These are phyloP conservation scores for Ophiostoma pallidulum DNA, from an alignment of 2,329 filamentous ascomycete species.

Conservation along the genomic window DNA sequence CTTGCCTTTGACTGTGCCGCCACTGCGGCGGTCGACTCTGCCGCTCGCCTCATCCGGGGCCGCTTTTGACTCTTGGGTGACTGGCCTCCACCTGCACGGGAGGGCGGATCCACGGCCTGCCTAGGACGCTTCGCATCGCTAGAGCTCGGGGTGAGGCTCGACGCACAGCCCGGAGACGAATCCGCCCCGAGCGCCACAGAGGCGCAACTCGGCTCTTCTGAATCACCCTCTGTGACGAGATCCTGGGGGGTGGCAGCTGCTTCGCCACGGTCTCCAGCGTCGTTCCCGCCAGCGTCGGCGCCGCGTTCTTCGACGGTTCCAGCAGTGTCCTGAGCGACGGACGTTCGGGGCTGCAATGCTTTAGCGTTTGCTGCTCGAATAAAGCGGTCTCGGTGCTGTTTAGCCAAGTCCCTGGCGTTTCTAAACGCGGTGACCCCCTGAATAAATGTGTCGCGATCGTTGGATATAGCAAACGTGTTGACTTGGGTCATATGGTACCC, in stretches of 20 bases:
- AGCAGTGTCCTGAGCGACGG: not conserved
- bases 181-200: not conserved
- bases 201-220: not conserved
- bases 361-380: constrained; percentile 18
- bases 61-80: too few species aligned
- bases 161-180: too few species aligned
- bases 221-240: not conserved
- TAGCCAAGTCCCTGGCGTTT: constrained; percentile 30
- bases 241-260: not conserved
- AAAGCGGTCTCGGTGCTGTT: constrained; percentile 26
- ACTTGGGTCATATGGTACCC: constrained; percentile 34
- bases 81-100: too few species aligned
- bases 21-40: too few species aligned
- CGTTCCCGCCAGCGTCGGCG: too few species aligned
- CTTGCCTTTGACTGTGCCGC: too few species aligned
- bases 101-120: too few species aligned
- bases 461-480: constrained; percentile 21
- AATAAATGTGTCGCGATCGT: constrained; percentile 6
- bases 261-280: not conserved
- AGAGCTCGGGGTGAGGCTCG: too few species aligned
- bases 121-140: too few species aligned
- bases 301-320: not conserved
- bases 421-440: constrained; percentile 28
- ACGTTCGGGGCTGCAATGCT: not conserved
- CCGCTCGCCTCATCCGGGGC: too few species aligned